phyloP scores from a whole-genome alignment of 2,329 filamentous ascomycete genomes.

The Bipolaris zeicola region DNA sequence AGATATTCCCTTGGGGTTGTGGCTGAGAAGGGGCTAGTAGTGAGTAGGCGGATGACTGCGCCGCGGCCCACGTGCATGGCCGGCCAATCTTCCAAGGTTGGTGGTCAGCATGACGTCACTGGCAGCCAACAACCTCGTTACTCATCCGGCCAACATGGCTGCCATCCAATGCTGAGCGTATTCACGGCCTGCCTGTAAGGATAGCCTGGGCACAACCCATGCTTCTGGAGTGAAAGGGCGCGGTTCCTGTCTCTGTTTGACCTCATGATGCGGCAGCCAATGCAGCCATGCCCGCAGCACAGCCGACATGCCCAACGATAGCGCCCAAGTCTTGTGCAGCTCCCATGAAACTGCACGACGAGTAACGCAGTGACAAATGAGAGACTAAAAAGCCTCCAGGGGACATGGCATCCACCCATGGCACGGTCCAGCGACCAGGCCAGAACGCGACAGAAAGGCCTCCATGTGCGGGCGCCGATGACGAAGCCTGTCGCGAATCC shows the following conservation, averaged over 20 bases:
- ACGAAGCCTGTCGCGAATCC: conserved; percentile 29
- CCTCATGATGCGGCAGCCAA: background rate
- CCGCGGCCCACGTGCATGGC: conserved; percentile 8
- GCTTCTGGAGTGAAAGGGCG: conserved; percentile 7
- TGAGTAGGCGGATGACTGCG: conserved; percentile 3
- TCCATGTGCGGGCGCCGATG: conserved; percentile 30
- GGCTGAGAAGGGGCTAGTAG: conserved; percentile 16
- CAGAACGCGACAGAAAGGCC: conserved; percentile 11
- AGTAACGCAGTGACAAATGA: conserved; percentile 17
- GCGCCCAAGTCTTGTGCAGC: conserved; percentile 16
- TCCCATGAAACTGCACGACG: conserved; percentile 7
- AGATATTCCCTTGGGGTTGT: conserved; percentile 2
- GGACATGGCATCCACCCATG: conserved; percentile 15
- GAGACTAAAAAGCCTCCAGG: conserved; percentile 4
- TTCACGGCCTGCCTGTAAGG: conserved; percentile 23
- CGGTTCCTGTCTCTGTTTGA: background rate
- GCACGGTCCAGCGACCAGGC: conserved; percentile 15
- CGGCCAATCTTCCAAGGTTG: conserved; percentile 1
- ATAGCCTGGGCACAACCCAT: conserved; percentile 19
- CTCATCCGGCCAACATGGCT: conserved; percentile 14
- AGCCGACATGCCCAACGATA: conserved; percentile 21
- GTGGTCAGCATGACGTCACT: conserved; percentile 30
- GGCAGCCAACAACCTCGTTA: background rate
- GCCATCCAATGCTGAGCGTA: conserved; percentile 20
- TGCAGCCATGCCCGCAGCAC: conserved; percentile 1